Evolutionary conservation across 2,329 filamentous ascomycete genomes (phyloP).

Genomic region (Knoxdaviesia proteae): DNA sequence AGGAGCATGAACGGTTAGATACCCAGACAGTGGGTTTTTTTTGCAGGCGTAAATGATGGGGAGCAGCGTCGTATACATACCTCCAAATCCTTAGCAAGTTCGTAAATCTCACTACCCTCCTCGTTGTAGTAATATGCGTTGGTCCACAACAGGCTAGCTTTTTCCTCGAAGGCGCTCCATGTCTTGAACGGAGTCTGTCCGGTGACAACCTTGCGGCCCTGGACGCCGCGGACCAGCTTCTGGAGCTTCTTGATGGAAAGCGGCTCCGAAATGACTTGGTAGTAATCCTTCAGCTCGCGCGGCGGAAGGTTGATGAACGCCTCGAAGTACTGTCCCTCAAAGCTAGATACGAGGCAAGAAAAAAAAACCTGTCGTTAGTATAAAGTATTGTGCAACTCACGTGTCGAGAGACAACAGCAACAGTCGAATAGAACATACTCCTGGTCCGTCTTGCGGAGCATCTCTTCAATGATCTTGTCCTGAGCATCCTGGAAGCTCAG

Average conservation of each 20-base stretch:
- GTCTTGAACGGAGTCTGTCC: slow-evolving; percentile 50
- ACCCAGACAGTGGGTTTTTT: too few species aligned
- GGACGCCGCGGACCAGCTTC: slow-evolving; percentile 54
- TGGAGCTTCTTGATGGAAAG: slow-evolving; percentile 59
- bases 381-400: not conserved
- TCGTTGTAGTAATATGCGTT: slow-evolving; percentile 86
- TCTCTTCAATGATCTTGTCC: slow-evolving; percentile 61
- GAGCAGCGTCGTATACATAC: slow-evolving; percentile 18
- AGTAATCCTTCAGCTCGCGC: slow-evolving; percentile 64
- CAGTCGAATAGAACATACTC: slow-evolving; percentile 22
- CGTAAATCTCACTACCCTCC: slow-evolving; percentile 69
- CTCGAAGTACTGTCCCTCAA: slow-evolving; percentile 47
- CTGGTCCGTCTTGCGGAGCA: slow-evolving; percentile 47
- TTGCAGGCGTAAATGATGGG: too few species aligned
- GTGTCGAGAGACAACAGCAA: too few species aligned
- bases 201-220: slow-evolving; percentile 44
- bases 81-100: slow-evolving; percentile 59
- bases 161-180: slow-evolving; percentile 67
- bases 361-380: not conserved
- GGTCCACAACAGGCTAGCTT: slow-evolving; percentile 61
- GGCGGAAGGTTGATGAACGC: slow-evolving; percentile 64
- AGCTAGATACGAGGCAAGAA: slow-evolving; percentile 22
- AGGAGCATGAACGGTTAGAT: not conserved
- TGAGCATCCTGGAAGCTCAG: slow-evolving; percentile 69
- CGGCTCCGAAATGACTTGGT: slow-evolving; percentile 62